phyloP scores from a whole-genome alignment of 1,284 basidiomycete species.

The Cryptococcus amylolentus region DNA sequence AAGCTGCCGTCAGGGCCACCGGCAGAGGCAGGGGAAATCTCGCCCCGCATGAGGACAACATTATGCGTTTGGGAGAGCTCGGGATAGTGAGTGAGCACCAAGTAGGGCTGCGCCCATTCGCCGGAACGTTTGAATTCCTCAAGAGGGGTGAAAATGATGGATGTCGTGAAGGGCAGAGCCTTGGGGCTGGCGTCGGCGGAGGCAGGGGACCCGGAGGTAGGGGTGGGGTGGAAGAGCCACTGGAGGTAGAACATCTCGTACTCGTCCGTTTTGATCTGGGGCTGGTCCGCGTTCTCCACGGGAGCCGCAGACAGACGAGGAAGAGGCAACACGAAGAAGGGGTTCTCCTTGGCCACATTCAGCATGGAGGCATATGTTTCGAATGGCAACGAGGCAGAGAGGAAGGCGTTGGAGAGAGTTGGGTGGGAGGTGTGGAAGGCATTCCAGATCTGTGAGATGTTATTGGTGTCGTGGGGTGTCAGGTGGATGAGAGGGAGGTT shows the following conservation, averaged over 20 bases:
- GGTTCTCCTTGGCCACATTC: slow-evolving; percentile 60
- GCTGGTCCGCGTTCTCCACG: slow-evolving; percentile 24
- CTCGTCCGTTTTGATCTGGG: slow-evolving; percentile 52
- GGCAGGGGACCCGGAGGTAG: slow-evolving; percentile 52
- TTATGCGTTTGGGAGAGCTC: slow-evolving; percentile 78
- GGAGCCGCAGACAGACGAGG: slow-evolving; percentile 47
- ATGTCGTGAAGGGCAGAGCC: slow-evolving; percentile 46
- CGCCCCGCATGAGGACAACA: slow-evolving; percentile 83
- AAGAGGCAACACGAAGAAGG: slow-evolving; percentile 74
- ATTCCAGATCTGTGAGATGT: slow-evolving; percentile 80
- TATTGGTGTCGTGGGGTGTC: slow-evolving; percentile 65
- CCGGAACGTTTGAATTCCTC: slow-evolving; percentile 88
- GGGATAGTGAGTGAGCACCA: slow-evolving; percentile 88
- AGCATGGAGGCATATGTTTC: slow-evolving; percentile 71
- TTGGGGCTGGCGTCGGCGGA: slow-evolving; percentile 48
- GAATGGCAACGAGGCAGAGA: slow-evolving; percentile 74
- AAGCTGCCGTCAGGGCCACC: slow-evolving; percentile 28
- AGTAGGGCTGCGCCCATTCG: slow-evolving; percentile 84
- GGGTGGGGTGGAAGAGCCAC: slow-evolving; percentile 72
- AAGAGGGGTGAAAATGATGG: slow-evolving; percentile 86
- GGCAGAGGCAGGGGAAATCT: slow-evolving; percentile 65
- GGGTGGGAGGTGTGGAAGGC: slow-evolving; percentile 75
- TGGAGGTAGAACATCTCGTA: slow-evolving; percentile 87
- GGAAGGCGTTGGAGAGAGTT: slow-evolving; percentile 72
- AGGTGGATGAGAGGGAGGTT: slow-evolving; percentile 68